These are phyloP conservation scores for Vigna radiata DNA, from an alignment of 306 rosid species.

Conservation along the genomic window DNA sequence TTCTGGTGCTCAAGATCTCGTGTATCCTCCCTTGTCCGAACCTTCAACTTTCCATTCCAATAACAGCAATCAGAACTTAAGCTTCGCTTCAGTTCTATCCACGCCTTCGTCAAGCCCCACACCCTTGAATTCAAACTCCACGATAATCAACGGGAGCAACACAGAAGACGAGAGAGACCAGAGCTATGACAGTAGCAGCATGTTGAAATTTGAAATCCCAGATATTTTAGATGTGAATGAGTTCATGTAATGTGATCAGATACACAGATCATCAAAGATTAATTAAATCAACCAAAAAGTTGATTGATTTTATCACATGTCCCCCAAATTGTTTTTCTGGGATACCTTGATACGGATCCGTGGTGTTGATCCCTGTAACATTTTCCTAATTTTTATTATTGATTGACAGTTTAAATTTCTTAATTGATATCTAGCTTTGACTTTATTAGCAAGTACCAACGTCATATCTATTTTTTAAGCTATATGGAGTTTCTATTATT, in stretches of 20 bases:
- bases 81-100: conserved; percentile 69
- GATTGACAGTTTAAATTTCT: conserved; percentile 30
- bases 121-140: conserved; percentile 75
- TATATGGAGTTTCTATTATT: conserved; percentile 52
- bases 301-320: conserved; percentile 22
- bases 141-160: conserved; percentile 52
- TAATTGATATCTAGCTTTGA: conserved; percentile 34
- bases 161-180: conserved; percentile 81
- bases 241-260: conserved; percentile 56
- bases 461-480: not conserved
- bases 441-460: conserved; percentile 42
- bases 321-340: not conserved
- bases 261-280: not conserved
- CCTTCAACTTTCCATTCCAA: conserved; percentile 53
- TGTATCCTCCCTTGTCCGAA: conserved; percentile 52
- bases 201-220: conserved; percentile 71
- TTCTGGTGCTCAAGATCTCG: conserved; percentile 37
- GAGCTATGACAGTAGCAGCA: conserved; percentile 75
- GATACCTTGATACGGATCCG: conserved; percentile 26
- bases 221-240: conserved; percentile 60
- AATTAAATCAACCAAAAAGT: conserved; percentile 37
- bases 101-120: conserved; percentile 85
- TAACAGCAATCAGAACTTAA: conserved; percentile 51
- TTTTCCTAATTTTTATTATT: conserved; percentile 45
- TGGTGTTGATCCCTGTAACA: conserved; percentile 53